These are phyloP conservation scores for Fomitopsis pulvina DNA, from an alignment of 768 basidiomycete species.

Conservation along the genomic window DNA sequence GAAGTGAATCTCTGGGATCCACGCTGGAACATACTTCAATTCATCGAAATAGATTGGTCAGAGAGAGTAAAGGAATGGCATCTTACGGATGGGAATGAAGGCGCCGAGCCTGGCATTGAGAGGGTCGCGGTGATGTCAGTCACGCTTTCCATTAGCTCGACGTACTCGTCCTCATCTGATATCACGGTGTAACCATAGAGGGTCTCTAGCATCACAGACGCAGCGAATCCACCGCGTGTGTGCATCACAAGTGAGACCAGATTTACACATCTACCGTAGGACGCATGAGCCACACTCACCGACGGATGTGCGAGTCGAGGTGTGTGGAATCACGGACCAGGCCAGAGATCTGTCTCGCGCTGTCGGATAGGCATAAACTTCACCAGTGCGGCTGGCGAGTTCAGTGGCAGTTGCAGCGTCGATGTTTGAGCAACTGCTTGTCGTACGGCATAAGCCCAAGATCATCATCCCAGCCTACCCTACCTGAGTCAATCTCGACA, in stretches of 20 bases:
- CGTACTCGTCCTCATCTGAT: constrained; percentile 24
- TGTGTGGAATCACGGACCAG: constrained; percentile 22
- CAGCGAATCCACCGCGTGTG: constrained; percentile 18
- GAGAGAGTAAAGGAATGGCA: too few relatives aligned
- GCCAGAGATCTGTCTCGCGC: constrained; percentile 20
- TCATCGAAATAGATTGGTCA: too few relatives aligned
- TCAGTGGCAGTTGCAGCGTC: constrained; percentile 21
- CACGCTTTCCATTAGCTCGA: constrained; percentile 23
- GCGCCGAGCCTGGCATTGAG: constrained; percentile 21
- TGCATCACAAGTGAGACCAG: background rate
- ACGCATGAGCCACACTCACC: too few relatives aligned
- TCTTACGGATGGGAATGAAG: background rate
- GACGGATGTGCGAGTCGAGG: constrained; percentile 18
- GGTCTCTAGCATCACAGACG: constrained; percentile 25
- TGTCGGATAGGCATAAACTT: constrained; percentile 19
- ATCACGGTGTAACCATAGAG: constrained; percentile 25
- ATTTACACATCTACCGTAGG: background rate
- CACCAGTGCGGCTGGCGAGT: constrained; percentile 7
- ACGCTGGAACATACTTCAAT: too few relatives aligned
- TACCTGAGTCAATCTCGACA: background rate
- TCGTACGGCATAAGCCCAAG: constrained; percentile 8
- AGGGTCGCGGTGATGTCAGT: constrained; percentile 16
- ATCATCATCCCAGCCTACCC: constrained; percentile 18
- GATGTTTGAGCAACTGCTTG: constrained; percentile 22
- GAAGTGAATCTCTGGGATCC: too few relatives aligned